Evolutionary conservation across 148 eudicot genomes (phyloP), one percentile per base, ranked within the genome.

Genomic region (Salicornia ramosissima): DNA sequence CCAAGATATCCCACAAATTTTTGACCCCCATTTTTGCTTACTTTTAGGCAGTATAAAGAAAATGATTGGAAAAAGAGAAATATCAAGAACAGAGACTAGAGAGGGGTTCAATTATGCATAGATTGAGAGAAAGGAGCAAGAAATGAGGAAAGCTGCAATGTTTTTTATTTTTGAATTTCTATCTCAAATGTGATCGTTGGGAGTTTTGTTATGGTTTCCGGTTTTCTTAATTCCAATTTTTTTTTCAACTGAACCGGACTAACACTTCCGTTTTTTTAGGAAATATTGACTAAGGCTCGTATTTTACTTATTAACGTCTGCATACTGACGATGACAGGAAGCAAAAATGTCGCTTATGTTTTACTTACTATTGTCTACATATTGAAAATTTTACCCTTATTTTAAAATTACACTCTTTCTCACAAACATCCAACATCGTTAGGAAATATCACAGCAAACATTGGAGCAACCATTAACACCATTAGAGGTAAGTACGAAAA

Each of bases 1-100:
- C 98, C 47, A 93, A 67, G 31, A 93, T 79, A 11, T 93, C 98
- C 98, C 98, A 93, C 26, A 93, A 80, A 59, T 90, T 83, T 72
- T 86, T 93, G 31, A 93, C 98, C 12, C 98, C 98, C 98, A 93
- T 86, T 40, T 72, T 12, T 22, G 52, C 40, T 28, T 18, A 24
- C 12, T 47, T 53, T 69, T 15, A 51, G 31, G 6, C 49, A 33
- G 26, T 12, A n/a, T 21, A 10, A n/a, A 19, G 24, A 28, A 19
- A 31, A 28, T 11, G 69, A 21, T 60, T 46, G 15, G 22, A 2
- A 24, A 42, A 13, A 28, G 43, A 29, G 53, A 43, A 34, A 36
- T 28, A 47, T 16, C 0, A 24, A 65, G 70, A 67, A 36, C 8
- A 67, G 69, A 31, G 29, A 22, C 24, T 9, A 10, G 31, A 6